Conservation (phyloP, 169 alveolate genomes). For the Cryptosporidium sp. region DNA sequence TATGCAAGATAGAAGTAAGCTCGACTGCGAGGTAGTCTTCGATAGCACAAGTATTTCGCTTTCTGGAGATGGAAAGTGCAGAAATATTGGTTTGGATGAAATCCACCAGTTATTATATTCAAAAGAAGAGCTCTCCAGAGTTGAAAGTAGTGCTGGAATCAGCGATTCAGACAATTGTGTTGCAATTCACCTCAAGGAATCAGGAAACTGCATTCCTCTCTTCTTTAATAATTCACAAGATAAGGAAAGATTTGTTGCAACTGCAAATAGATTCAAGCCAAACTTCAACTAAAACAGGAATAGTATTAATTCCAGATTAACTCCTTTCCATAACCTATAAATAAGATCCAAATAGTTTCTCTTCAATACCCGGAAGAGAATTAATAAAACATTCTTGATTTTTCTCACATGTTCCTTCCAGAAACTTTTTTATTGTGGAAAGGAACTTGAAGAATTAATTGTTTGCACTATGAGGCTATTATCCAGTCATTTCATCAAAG, state of each 20-base stretch:
- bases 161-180: constrained; percentile 84
- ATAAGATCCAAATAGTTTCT: background rate
- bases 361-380: background rate
- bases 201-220: constrained; percentile 88
- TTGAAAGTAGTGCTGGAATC: constrained; percentile 84
- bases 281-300: background rate
- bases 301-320: background rate
- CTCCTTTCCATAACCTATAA: background rate
- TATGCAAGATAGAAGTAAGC: constrained; percentile 71
- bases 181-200: constrained; percentile 87
- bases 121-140: constrained; percentile 85
- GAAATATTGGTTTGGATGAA: constrained; percentile 64
- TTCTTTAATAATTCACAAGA: constrained; percentile 84
- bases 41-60: constrained; percentile 64
- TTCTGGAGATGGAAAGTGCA: constrained; percentile 72
- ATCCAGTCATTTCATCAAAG: background rate
- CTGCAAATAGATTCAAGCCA: constrained; percentile 56
- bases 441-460: background rate
- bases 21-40: constrained; percentile 64
- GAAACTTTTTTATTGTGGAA: background rate
- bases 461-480: background rate
- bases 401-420: background rate
- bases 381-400: background rate
- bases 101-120: constrained; percentile 81
- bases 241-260: constrained; percentile 81